phyloP scores from a whole-genome alignment of 108 stramenopile species.

The Bacterosira constricta region DNA sequence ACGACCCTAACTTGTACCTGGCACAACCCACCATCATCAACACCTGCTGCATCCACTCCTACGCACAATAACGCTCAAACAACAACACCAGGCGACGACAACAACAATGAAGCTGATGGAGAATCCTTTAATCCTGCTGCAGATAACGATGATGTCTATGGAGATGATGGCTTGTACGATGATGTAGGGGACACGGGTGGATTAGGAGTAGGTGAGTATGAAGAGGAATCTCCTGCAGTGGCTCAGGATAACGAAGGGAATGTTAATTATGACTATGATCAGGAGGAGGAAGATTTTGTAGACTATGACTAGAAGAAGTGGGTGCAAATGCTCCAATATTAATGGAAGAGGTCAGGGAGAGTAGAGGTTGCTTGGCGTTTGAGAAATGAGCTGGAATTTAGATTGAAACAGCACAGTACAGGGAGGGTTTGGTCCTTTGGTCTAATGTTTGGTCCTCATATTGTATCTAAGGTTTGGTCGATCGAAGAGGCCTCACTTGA shows the following conservation, averaged over 20 bases:
- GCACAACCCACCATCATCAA: slow-evolving; percentile 8
- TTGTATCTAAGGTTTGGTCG: too few relatives aligned
- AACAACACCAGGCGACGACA: too few relatives aligned
- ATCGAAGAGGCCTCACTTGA: too few relatives aligned
- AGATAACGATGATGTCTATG: neutral
- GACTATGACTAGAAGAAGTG: slow-evolving; percentile 15
- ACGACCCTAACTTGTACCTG: slow-evolving; percentile 15
- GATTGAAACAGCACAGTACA: too few relatives aligned
- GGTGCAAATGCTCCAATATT: too few relatives aligned
- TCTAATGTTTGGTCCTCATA: too few relatives aligned
- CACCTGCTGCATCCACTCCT: neutral
- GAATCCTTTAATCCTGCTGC: neutral
- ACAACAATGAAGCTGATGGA: neutral
- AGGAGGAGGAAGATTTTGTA: slow-evolving; percentile 16
- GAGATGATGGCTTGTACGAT: slow-evolving; percentile 2
- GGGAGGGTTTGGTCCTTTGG: too few relatives aligned
- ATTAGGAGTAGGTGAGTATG: neutral
- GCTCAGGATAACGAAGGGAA: neutral
- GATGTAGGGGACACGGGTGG: slow-evolving; percentile 1
- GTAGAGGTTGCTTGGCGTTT: too few relatives aligned
- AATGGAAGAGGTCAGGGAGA: too few relatives aligned
- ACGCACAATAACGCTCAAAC: too few relatives aligned
- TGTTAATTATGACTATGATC: slow-evolving; percentile 11
- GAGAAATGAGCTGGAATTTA: too few relatives aligned
- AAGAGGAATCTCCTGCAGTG: neutral